Conservation (phyloP, 257 asterid genomes). For the Solanum sejunctum region DNA sequence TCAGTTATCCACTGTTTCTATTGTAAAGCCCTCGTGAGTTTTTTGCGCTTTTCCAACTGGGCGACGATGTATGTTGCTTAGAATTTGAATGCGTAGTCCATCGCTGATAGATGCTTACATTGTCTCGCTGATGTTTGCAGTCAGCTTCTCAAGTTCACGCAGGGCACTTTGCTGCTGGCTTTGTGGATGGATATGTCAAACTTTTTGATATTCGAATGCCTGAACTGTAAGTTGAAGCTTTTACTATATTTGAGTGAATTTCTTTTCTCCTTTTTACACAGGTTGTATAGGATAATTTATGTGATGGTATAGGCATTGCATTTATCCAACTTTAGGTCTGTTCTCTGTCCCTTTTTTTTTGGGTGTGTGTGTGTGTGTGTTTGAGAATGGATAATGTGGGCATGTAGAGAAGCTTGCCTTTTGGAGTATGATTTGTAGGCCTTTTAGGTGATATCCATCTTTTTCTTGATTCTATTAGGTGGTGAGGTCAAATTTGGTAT, state of each 20-base stretch:
- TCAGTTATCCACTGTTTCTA: not conserved
- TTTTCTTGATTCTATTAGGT: not conserved
- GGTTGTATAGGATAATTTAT: not conserved
- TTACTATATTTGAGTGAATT: not conserved
- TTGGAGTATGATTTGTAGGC: not conserved
- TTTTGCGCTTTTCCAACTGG: not conserved
- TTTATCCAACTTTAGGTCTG: not conserved
- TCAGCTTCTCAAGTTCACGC: conserved; percentile 90
- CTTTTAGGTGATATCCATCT: not conserved
- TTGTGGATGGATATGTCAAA: conserved; percentile 71
- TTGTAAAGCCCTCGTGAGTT: not conserved
- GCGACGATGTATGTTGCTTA: not conserved
- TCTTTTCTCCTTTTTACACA: not conserved
- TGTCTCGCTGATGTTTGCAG: conserved; percentile 20
- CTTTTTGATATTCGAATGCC: conserved; percentile 72
- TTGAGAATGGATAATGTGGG: not conserved
- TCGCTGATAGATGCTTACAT: not conserved
- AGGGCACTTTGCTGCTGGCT: conserved; percentile 90
- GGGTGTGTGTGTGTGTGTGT: no score
- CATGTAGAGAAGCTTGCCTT: not conserved
- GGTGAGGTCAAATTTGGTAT: not conserved
- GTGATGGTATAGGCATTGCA: not conserved
- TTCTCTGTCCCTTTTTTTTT: not conserved
- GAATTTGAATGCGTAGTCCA: not conserved
- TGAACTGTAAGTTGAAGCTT: conserved; percentile 52